These are phyloP conservation scores for Pyrus pyrifolia DNA, from an alignment of 306 rosid species.

Conservation along the genomic window DNA sequence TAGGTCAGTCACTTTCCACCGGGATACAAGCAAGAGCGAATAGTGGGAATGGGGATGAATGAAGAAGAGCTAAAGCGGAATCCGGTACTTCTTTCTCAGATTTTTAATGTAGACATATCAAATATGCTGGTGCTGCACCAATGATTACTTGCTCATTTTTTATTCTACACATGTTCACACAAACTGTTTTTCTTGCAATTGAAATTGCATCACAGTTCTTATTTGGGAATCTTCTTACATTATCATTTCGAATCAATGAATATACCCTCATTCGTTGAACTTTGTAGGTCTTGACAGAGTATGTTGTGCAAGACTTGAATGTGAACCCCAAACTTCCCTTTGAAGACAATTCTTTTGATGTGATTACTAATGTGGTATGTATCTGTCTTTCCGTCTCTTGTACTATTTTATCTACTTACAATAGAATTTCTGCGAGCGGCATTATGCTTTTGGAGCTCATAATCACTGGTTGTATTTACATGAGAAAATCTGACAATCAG, in stretches of 20 bases:
- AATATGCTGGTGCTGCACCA: too few relatives aligned
- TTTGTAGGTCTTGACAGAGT: conserved; percentile 64
- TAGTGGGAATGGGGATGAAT: conserved; percentile 75
- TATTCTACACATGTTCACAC: neutral
- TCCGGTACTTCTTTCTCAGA: conserved; percentile 24
- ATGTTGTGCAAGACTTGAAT: conserved; percentile 63
- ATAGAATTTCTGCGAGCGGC: neutral
- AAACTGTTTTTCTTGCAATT: neutral
- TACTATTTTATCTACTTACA: neutral
- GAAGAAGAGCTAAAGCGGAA: conserved; percentile 72
- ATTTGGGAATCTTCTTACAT: neutral
- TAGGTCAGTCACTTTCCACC: conserved; percentile 87
- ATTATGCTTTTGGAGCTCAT: neutral
- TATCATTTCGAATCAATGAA: neutral
- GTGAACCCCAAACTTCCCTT: conserved; percentile 61
- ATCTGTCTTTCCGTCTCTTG: neutral
- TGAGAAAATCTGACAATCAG: neutral
- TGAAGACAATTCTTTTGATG: conserved; percentile 62
- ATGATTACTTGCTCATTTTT: neutral
- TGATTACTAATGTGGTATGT: conserved; percentile 72
- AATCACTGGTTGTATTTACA: neutral
- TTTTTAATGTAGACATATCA: too few relatives aligned
- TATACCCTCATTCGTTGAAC: neutral
- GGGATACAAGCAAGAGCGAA: conserved; percentile 71
- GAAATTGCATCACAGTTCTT: neutral